These are phyloP conservation scores for Mycena indigotica DNA, from an alignment of 768 basidiomycete species.

Conservation along the genomic window DNA sequence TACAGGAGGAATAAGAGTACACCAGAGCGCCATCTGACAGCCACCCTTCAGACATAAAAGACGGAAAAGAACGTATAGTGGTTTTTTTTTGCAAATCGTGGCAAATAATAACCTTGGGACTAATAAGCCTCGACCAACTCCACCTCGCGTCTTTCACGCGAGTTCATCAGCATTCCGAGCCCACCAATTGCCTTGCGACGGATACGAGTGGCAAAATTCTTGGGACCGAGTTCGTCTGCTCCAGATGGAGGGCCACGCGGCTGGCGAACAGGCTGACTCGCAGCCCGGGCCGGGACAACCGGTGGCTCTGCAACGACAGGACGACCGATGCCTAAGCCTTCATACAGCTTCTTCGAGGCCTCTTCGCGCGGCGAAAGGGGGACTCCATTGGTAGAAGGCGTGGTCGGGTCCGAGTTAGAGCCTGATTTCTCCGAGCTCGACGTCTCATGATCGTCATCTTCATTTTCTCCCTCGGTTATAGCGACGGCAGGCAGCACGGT, in stretches of 20 bases:
- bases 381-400: constrained; percentile 66
- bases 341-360: constrained; percentile 83
- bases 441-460: constrained; percentile 60
- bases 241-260: constrained; percentile 87
- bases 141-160: constrained; percentile 64
- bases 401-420: constrained; percentile 70
- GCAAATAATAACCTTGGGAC: constrained; percentile 5
- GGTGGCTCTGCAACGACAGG: constrained; percentile 47
- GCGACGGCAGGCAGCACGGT: constrained; percentile 62
- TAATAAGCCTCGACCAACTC: constrained; percentile 72
- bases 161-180: constrained; percentile 75
- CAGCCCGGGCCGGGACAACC: constrained; percentile 52
- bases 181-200: constrained; percentile 84
- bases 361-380: constrained; percentile 86
- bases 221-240: constrained; percentile 81
- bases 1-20: not conserved
- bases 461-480: constrained; percentile 50
- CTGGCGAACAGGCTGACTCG: constrained; percentile 78
- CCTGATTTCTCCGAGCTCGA: constrained; percentile 57
- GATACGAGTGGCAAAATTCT: constrained; percentile 87
- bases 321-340: constrained; percentile 84
- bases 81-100: constrained; percentile 2
- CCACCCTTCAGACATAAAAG: constrained; percentile 9
- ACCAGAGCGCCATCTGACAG: not conserved
- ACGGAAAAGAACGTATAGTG: constrained; percentile 24